Conservation (phyloP, 345 rosid genomes). For the Pistacia vera region DNA sequence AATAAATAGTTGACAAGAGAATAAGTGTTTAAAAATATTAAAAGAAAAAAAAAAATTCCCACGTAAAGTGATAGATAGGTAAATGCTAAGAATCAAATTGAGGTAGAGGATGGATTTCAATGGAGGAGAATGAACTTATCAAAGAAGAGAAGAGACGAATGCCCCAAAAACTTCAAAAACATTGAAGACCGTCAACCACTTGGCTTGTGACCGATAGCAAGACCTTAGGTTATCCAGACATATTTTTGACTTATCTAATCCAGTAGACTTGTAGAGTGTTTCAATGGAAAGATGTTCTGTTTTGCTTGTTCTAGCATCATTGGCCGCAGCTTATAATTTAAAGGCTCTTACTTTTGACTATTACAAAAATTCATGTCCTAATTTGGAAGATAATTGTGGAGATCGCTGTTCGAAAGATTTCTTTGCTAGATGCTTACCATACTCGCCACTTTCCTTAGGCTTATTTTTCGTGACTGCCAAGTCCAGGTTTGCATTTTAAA, state of each 20-base stretch:
- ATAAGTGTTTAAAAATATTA: no score
- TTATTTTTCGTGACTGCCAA: constrained; percentile 42
- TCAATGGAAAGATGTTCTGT: neutral
- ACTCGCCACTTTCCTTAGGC: constrained; percentile 33
- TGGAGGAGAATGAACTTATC: neutral
- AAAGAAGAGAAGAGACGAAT: no score
- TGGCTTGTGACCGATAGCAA: no score
- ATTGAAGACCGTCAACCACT: neutral
- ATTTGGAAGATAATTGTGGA: constrained; percentile 29
- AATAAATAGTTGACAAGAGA: no score
- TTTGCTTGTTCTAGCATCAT: constrained; percentile 6
- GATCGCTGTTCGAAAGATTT: constrained; percentile 20
- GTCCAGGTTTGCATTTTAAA: constrained; percentile 19
- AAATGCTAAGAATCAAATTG: no score
- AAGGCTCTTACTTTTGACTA: constrained; percentile 29
- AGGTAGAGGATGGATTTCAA: no score
- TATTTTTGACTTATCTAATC: no score
- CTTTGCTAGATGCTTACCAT: constrained; percentile 23
- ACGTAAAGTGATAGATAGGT: no score
- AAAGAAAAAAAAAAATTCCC: no score
- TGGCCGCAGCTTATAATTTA: constrained; percentile 1
- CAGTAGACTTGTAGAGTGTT: no score
- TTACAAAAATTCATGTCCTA: constrained; percentile 35
- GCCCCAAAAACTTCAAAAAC: no score
- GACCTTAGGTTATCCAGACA: no score